phyloP scores from a whole-genome alignment of 768 basidiomycete genomes.

The Pleurotus cornucopiae region DNA sequence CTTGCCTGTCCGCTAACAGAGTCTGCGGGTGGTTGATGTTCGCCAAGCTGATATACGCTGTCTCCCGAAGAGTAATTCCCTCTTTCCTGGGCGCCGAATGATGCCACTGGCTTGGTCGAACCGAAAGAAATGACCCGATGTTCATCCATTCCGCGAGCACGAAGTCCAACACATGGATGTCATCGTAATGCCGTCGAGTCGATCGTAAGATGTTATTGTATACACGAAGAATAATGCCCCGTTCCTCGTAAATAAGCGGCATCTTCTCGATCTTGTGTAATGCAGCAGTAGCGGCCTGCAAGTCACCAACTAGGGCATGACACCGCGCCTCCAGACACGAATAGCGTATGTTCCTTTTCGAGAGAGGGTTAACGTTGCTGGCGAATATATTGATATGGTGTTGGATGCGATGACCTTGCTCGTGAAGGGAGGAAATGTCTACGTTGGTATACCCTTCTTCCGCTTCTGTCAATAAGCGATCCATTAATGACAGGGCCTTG shows the following conservation, averaged over 20 bases:
- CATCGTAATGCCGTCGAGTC: conserved; percentile 26
- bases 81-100: not conserved
- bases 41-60: conserved; percentile 12
- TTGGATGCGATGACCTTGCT: conserved; percentile 35
- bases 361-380: conserved; percentile 16
- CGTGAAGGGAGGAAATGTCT: conserved; percentile 18
- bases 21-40: conserved; percentile 27
- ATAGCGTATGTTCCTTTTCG: conserved; percentile 15
- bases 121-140: conserved; percentile 20
- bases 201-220: conserved; percentile 35
- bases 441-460: conserved; percentile 15
- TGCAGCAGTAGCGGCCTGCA: conserved; percentile 27
- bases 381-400: conserved; percentile 24
- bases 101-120: not conserved
- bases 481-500: conserved; percentile 14
- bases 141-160: conserved; percentile 34
- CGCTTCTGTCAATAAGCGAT: conserved; percentile 22
- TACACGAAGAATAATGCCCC: conserved; percentile 18
- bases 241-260: conserved; percentile 17
- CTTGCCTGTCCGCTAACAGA: conserved; percentile 17
- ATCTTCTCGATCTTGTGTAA: conserved; percentile 20
- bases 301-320: conserved; percentile 31
- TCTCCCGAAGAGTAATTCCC: conserved; percentile 12
- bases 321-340: conserved; percentile 27
- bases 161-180: conserved; percentile 30